A percentile compares a stretch with the other conserved stretches of the same genome.
phyloP scores from a whole-genome alignment of 2,329 filamentous ascomycete species.

The Aureobasidium sp. region DNA sequence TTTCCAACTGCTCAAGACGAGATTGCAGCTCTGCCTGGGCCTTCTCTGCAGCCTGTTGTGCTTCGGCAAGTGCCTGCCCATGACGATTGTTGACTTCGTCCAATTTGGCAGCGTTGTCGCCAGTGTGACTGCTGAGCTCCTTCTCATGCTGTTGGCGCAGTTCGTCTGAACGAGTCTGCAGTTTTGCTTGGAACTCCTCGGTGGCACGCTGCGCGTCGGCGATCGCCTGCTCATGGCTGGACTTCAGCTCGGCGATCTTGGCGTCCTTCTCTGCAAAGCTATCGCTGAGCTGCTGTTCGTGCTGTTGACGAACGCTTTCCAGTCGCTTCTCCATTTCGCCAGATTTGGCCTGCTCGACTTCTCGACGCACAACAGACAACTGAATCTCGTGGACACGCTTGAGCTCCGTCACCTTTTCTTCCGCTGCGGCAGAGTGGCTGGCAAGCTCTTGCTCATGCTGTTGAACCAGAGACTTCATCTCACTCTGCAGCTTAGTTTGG shows the following conservation, averaged over 20 bases:
- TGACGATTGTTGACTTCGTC: not conserved
- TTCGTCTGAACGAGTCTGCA: not conserved
- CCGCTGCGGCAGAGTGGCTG: not conserved
- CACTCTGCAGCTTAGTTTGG: not conserved
- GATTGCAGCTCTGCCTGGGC: conserved; percentile 2
- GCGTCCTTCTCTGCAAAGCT: not conserved
- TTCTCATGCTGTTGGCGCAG: not conserved
- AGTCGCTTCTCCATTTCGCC: not conserved
- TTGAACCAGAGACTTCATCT: not conserved
- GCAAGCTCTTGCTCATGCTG: not conserved
- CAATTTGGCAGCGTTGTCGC: not conserved
- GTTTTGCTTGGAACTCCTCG: not conserved
- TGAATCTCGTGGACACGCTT: not conserved
- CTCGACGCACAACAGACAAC: not conserved
- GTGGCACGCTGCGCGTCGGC: not conserved
- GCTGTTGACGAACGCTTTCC: not conserved
- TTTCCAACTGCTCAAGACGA: not conserved
- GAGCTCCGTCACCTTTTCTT: not conserved
- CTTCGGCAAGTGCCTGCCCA: not conserved
- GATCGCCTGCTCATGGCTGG: conserved; percentile 1
- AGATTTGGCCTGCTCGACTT: not conserved
- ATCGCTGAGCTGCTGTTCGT: not conserved
- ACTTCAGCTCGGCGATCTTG: not conserved
- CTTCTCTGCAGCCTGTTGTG: not conserved
- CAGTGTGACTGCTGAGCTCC: not conserved